Percentiles rank a stretch among this genome's conserved stretches.
Conservation (phyloP, 257 asterid genomes). For the Paraleonurus japonicus region DNA sequence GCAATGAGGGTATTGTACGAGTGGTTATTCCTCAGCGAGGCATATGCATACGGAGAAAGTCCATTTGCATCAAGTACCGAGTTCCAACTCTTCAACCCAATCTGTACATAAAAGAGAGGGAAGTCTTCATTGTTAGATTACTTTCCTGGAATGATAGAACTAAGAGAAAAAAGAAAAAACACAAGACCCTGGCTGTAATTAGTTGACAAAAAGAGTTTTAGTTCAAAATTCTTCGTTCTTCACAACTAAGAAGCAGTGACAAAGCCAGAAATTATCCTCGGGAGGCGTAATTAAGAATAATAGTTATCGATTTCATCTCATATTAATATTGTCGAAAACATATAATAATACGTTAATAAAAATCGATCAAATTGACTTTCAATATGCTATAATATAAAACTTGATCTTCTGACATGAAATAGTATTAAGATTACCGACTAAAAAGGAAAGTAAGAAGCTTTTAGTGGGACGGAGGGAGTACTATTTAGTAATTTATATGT, state of each 20-base stretch:
- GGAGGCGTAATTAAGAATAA: no score
- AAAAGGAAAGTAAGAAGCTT: no score
- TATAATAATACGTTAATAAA: no score
- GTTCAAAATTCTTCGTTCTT: neutral
- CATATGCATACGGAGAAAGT: conserved; percentile 70
- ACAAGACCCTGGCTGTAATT: neutral
- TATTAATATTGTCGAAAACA: no score
- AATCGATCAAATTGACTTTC: no score
- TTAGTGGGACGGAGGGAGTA: no score
- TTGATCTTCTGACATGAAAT: no score
- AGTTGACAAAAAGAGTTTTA: neutral
- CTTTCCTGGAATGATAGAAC: neutral
- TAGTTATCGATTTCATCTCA: no score
- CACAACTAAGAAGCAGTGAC: neutral
- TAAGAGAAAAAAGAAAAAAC: neutral
- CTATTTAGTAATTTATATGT: no score
- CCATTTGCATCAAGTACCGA: conserved; percentile 74
- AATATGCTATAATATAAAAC: no score
- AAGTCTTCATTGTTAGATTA: neutral
- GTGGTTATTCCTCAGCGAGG: conserved; percentile 66
- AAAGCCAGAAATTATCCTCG: no score
- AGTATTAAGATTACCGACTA: no score
- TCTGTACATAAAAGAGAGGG: conserved; percentile 33
- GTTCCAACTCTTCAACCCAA: conserved; percentile 74
- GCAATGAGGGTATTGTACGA: conserved; percentile 67